Evolutionary conservation across 2,329 filamentous ascomycete species (phyloP).

Genomic region (Tothia fuscella): DNA sequence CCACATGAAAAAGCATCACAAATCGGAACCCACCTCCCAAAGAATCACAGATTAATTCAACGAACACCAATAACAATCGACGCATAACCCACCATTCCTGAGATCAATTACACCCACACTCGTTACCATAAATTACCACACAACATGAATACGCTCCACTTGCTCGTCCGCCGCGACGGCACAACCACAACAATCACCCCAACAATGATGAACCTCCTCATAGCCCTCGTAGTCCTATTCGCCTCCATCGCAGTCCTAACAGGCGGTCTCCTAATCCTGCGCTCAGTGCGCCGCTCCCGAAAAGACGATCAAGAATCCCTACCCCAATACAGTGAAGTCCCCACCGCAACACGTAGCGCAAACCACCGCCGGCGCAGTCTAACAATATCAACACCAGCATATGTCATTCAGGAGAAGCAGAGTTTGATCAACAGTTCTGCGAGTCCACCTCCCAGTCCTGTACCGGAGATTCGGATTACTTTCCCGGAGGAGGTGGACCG

Average conservation of each 20-base stretch:
- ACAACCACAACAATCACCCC: slow-evolving; percentile 16
- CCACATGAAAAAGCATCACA: too few species aligned
- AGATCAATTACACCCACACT: too few species aligned
- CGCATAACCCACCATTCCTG: too few species aligned
- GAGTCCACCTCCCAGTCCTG: slow-evolving; percentile 62
- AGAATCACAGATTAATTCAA: too few species aligned
- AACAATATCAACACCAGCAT: slow-evolving; percentile 36
- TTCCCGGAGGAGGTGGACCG: slow-evolving; percentile 94
- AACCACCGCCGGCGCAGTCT: slow-evolving; percentile 38
- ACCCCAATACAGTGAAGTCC: slow-evolving; percentile 55
- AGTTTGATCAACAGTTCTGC: slow-evolving; percentile 64
- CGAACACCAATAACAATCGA: too few species aligned
- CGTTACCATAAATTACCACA: too few species aligned
- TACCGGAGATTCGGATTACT: slow-evolving; percentile 95
- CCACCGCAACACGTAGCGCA: slow-evolving; percentile 29
- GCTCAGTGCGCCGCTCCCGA: slow-evolving; percentile 45
- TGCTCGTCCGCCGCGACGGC: neutral
- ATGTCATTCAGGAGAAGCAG: slow-evolving; percentile 70
- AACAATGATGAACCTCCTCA: slow-evolving; percentile 63
- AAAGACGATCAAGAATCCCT: slow-evolving; percentile 39
- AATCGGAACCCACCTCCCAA: too few species aligned
- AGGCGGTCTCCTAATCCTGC: slow-evolving; percentile 58
- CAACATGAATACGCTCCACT: too few species aligned
- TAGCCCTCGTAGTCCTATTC: slow-evolving; percentile 66
- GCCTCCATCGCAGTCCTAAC: slow-evolving; percentile 59